Percentiles rank a stretch among this genome's conserved stretches.
Evolutionary conservation across 2,329 filamentous ascomycete genomes (phyloP).

Genomic region (Exserohilum rostratum): DNA sequence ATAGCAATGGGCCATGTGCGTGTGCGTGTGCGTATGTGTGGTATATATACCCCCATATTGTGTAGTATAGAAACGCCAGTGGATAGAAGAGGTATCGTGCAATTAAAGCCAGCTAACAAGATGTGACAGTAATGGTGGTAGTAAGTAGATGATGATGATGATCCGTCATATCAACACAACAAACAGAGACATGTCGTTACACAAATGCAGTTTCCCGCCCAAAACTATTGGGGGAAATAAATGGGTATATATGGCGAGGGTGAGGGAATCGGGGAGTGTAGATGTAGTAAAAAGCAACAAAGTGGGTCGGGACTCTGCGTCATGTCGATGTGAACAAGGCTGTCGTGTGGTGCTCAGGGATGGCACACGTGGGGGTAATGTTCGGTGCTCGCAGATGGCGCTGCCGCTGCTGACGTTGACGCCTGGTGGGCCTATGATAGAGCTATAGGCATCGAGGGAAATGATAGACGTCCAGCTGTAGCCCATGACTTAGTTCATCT

Average conservation of each 20-base stretch:
- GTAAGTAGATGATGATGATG: neutral
- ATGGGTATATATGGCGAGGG: conserved; percentile 11
- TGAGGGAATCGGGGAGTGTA: neutral
- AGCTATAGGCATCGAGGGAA: conserved; percentile 34
- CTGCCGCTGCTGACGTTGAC: conserved; percentile 23
- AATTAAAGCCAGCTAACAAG: conserved; percentile 2
- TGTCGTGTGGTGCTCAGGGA: conserved; percentile 17
- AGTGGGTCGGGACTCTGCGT: neutral
- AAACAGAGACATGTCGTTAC: conserved; percentile 6
- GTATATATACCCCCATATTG: neutral
- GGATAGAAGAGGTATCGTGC: conserved; percentile 1
- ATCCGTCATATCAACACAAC: neutral
- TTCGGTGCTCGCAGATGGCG: neutral
- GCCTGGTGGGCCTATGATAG: conserved; percentile 35
- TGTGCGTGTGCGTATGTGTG: too few relatives aligned
- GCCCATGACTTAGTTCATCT: conserved; percentile 33
- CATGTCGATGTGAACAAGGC: neutral
- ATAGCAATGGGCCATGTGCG: too few relatives aligned
- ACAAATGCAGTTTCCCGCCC: conserved; percentile 5
- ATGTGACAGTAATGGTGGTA: conserved; percentile 1
- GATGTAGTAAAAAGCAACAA: neutral
- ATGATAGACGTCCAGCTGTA: conserved; percentile 31
- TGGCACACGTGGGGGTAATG: conserved; percentile 23
- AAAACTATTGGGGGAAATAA: neutral
- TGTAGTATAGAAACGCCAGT: conserved; percentile 1